Evolutionary conservation across 2,329 filamentous ascomycete genomes (phyloP), one percentile per base, ranked within the genome.

Genomic region (Magnaporthales sp.): DNA sequence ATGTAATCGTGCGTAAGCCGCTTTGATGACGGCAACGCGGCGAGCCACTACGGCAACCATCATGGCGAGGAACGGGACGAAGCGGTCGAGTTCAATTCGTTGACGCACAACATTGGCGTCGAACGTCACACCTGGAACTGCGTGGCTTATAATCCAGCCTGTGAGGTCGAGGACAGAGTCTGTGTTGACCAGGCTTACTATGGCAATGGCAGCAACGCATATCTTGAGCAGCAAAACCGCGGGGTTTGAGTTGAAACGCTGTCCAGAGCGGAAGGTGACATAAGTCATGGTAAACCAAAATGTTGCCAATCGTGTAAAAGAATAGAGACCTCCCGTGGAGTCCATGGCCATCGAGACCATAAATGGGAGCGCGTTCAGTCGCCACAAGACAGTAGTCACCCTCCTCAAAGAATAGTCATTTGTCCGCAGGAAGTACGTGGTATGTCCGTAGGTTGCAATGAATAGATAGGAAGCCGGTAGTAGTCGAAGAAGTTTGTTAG

Each of bases 241-340:
- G 32, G 69, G 69, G 15, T 78, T 79, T 22, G 76, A 72, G 69
- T 87, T 87, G 68, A 74, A 72, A 29, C 71, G 70, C 11, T 74
- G 74, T 38, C 76, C 77, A 22, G 81, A 71, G 22, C 77, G 75
- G 67, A 89, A 75, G 4, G 84, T 86, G 31, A 76, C 69, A 71
- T 81, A 89, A n/a, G 85, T 76, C 26, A 87, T 75, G 6, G 86
- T 69, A 71, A 87, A 89, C 84, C 86, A 90, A 72, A 89, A 87
- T 63, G 80, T 86, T 54, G 84, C 79, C 1, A 88, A 76, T 0
- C 85, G 81, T 0, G 85, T 80, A 70, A 89, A 87, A 73, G 86
- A 84, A 73, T 89, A 89, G 30, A 81, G 79, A 29, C 79, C 74
- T 73, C 86, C 88, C 38, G 80, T 77, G 2, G 83, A 87, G 27